Evolutionary conservation across 2,329 filamentous ascomycete species (phyloP).

Genomic region (Rhynchosporium agropyri): DNA sequence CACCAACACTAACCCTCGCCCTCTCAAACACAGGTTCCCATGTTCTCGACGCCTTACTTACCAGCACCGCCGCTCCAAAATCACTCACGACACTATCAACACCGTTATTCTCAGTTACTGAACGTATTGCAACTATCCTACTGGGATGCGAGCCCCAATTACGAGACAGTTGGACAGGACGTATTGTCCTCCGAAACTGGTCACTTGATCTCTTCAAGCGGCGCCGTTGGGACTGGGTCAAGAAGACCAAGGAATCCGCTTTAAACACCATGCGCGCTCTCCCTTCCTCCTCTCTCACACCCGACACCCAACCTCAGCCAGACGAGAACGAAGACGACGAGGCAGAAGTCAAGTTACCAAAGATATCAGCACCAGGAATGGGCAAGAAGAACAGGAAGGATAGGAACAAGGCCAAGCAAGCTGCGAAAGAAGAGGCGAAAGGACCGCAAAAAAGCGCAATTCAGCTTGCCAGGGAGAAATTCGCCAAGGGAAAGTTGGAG

Average conservation of each 20-base stretch:
- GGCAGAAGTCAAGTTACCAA: slow-evolving; percentile 20
- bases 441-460: slow-evolving; percentile 36
- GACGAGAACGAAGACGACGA: slow-evolving; percentile 6
- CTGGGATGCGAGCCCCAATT: slow-evolving; percentile 59
- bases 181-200: slow-evolving; percentile 75
- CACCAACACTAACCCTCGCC: slow-evolving; percentile 42
- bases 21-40: slow-evolving; percentile 65
- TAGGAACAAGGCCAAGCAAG: slow-evolving; percentile 14
- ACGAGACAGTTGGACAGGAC: slow-evolving; percentile 65
- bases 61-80: slow-evolving; percentile 29
- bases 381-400: slow-evolving; percentile 18
- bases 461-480: slow-evolving; percentile 40
- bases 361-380: slow-evolving; percentile 9
- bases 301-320: slow-evolving; percentile 2
- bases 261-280: slow-evolving; percentile 8
- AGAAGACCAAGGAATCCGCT: slow-evolving; percentile 51
- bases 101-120: slow-evolving; percentile 64
- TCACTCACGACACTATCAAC: slow-evolving; percentile 17
- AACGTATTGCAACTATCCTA: slow-evolving; percentile 67
- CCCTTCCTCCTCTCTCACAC: not conserved
- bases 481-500: slow-evolving; percentile 36
- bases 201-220: slow-evolving; percentile 72
- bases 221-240: slow-evolving; percentile 64
- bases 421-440: not conserved
- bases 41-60: slow-evolving; percentile 68